Evolutionary conservation across 768 basidiomycete genomes (phyloP).

Genomic region (Butyriboletus loyo): DNA sequence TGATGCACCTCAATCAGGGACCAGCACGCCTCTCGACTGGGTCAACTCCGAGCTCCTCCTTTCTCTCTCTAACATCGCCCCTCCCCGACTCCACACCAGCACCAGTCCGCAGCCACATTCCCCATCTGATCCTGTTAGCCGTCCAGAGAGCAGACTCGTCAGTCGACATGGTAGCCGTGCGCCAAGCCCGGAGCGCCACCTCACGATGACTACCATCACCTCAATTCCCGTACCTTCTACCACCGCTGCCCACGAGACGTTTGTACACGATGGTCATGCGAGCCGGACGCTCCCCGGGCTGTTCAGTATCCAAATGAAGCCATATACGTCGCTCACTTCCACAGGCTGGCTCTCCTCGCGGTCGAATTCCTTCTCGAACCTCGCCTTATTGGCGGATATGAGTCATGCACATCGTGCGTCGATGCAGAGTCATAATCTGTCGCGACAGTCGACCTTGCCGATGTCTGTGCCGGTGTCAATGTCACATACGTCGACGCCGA

Average conservation of each 20-base stretch:
- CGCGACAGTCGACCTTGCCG: neutral
- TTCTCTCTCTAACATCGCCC: constrained; percentile 46
- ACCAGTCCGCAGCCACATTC: constrained; percentile 15
- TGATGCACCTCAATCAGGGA: constrained; percentile 43
- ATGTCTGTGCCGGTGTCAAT: neutral
- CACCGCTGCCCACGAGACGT: constrained; percentile 41
- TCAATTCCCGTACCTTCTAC: constrained; percentile 1
- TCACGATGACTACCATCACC: constrained; percentile 7
- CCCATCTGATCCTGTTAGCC: constrained; percentile 27
- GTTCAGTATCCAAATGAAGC: constrained; percentile 62
- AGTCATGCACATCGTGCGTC: constrained; percentile 2
- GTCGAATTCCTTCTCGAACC: constrained; percentile 34
- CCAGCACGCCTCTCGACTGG: constrained; percentile 62
- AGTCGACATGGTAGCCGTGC: constrained; percentile 46
- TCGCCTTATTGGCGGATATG: neutral
- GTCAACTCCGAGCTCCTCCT: constrained; percentile 82
- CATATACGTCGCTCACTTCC: constrained; percentile 46
- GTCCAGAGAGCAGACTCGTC: constrained; percentile 23
- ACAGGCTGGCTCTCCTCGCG: constrained; percentile 41
- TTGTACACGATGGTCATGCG: constrained; percentile 49
- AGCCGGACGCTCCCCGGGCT: constrained; percentile 51
- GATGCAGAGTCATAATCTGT: neutral
- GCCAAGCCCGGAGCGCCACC: constrained; percentile 53
- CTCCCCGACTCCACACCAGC: constrained; percentile 19
- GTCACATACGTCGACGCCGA: constrained; percentile 1